Evolutionary conservation across 1,284 basidiomycete genomes (phyloP).

Genomic region (Rhodotorula sp.): DNA sequence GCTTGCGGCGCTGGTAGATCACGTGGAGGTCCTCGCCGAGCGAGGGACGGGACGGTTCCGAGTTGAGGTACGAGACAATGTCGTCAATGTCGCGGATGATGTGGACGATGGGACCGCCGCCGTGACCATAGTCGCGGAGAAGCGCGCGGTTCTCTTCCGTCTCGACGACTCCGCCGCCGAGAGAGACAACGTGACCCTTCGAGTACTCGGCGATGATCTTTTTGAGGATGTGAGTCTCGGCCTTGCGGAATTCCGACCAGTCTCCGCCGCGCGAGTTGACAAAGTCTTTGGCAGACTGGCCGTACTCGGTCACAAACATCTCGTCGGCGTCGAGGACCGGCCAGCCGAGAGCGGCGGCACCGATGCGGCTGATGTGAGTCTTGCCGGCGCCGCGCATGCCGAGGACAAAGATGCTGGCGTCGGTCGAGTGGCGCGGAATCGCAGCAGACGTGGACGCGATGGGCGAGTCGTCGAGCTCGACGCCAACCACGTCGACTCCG

Average conservation of each 20-base stretch:
- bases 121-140: conserved; percentile 66
- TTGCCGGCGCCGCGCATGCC: conserved; percentile 97
- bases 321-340: conserved; percentile 87
- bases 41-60: conserved; percentile 74
- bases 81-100: conserved; percentile 68
- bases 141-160: conserved; percentile 69
- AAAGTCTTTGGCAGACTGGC: conserved; percentile 67
- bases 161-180: conserved; percentile 97
- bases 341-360: conserved; percentile 71
- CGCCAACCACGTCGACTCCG: conserved; percentile 73
- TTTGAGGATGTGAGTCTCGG: conserved; percentile 50
- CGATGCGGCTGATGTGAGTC: conserved; percentile 79
- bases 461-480: conserved; percentile 51
- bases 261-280: conserved; percentile 64
- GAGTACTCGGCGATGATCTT: conserved; percentile 48
- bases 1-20: conserved; percentile 77
- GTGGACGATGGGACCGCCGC: conserved; percentile 66
- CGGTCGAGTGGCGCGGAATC: conserved; percentile 44
- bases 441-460: conserved; percentile 48
- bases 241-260: conserved; percentile 71
- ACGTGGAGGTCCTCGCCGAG: conserved; percentile 80
- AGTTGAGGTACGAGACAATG: conserved; percentile 73
- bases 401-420: conserved; percentile 72
- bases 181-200: conserved; percentile 72
- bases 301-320: conserved; percentile 46